phyloP scores from a whole-genome alignment of 208 protist species.

The Acanthamoeba castellanii region DNA sequence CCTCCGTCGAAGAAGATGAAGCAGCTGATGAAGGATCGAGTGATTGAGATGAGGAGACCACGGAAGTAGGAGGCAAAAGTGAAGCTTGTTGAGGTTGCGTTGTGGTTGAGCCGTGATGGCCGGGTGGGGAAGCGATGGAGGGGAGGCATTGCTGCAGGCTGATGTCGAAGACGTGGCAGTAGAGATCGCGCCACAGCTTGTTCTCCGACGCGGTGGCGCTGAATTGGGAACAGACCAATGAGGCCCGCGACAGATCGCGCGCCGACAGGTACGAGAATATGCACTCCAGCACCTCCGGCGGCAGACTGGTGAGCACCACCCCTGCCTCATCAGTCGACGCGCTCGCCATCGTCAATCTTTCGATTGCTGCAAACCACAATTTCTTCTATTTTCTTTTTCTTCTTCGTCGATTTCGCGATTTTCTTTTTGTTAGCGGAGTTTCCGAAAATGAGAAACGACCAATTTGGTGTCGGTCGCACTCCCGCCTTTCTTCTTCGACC shows the following conservation, averaged over 20 bases:
- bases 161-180: conserved; percentile 34
- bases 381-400: background rate
- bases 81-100: background rate
- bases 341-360: too few species aligned
- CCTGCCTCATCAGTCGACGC: background rate
- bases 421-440: background rate
- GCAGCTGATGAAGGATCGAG: too few species aligned
- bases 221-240: background rate
- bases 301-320: background rate
- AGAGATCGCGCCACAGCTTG: conserved; percentile 33
- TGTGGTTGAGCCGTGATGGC: background rate
- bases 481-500: too few species aligned
- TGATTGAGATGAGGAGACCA: too few species aligned
- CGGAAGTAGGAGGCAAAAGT: background rate
- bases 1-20: too few species aligned
- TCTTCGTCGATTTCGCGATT: background rate
- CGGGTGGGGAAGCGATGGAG: background rate
- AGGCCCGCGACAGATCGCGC: background rate
- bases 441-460: too few species aligned
- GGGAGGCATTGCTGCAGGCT: conserved; percentile 22
- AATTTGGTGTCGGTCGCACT: too few species aligned
- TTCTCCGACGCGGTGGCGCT: background rate
- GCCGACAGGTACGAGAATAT: conserved; percentile 3
- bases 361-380: background rate
- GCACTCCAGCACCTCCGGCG: background rate